Evolutionary conservation across 2,329 filamentous ascomycete species (phyloP), one percentile per base, ranked within the genome.

Genomic region (Nigrograna mackinnonii): DNA sequence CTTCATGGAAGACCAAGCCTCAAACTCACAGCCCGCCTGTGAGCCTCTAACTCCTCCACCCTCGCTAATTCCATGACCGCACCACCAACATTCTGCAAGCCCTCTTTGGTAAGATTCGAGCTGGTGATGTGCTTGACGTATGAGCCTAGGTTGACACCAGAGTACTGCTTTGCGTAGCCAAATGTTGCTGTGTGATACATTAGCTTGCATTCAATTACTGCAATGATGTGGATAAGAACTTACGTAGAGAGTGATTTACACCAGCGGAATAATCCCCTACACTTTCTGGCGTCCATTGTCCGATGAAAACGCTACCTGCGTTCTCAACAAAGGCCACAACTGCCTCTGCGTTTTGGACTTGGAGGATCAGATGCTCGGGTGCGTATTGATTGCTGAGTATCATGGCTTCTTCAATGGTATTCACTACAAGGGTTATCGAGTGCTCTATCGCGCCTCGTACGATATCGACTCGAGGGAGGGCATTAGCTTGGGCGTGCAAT

Each of bases 111-210:
- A 48, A 99, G 79, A 68, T 95, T 89, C 0, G 91, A 90, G 73
- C 89, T 94, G 26, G 94, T 99, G 62, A 99, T 96, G 77, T 97
- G 91, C 76, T 99, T 99, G 68, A 96, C 82, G 72, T 96, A 99
- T 2, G 92, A 97, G 22, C 83, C 90, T 5, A 99, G 81, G 69
- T 96, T 99, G 63, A 99, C 94, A 39, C 94, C 94, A 5, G 91
- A 96, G 75, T 99, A 99, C 70, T 99, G 94, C 74, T 95, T 96
- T 36, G 94, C 94, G 62, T 95, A 99, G 30, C 94, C 94, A 64
- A 97, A 99, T 0, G 94, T 99, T 39, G 94, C 91, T 95, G 36
- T 16, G 11, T 3, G 22, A 22, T 37, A 14, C 1, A 36, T 35
- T 22, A 42, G 39, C 35, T 14, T 6, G 20, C 7, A 38, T 26